Conservation (phyloP, 139 green algal genomes). For the Raphidocelis subcapitata region DNA sequence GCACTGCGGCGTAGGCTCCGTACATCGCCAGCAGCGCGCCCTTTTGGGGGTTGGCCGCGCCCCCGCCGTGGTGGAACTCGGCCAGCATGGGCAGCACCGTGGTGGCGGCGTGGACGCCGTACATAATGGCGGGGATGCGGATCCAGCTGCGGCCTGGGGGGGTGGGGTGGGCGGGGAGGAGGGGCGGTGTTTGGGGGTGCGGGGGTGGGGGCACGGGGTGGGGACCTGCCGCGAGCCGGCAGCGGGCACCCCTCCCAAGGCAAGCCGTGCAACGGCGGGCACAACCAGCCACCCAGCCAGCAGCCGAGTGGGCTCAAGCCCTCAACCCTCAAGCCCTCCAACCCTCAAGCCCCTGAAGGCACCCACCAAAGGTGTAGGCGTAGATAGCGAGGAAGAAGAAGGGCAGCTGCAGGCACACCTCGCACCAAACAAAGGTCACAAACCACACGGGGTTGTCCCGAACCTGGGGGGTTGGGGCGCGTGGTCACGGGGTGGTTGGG, state of each 20-base stretch:
- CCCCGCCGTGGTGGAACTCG: conserved; percentile 35
- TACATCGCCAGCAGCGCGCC: conserved; percentile 46
- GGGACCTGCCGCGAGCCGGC: too few species aligned
- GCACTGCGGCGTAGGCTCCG: conserved; percentile 55
- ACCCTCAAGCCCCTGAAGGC: too few species aligned
- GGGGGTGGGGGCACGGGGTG: too few species aligned
- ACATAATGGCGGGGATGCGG: conserved; percentile 67
- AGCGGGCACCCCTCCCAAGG: too few species aligned
- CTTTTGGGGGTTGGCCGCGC: conserved; percentile 5
- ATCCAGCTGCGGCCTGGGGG: conserved; percentile 61
- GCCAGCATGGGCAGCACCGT: conserved; percentile 74
- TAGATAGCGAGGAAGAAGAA: conserved; percentile 76
- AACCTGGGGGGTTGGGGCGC: conserved; percentile 43
- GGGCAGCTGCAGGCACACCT: conserved; percentile 71
- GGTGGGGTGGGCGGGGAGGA: too few species aligned
- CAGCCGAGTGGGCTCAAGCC: too few species aligned
- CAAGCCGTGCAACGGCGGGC: too few species aligned
- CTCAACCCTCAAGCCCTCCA: too few species aligned
- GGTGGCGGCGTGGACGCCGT: conserved; percentile 58
- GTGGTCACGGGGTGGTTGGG: too few species aligned
- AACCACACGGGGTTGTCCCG: conserved; percentile 67
- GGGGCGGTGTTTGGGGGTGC: too few species aligned
- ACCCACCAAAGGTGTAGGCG: conserved; percentile 33
- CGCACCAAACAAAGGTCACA: conserved; percentile 54
- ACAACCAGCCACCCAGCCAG: too few species aligned